These are phyloP conservation scores for Hygrophorus pudorinus DNA, from an alignment of 768 basidiomycete species.

Conservation along the genomic window DNA sequence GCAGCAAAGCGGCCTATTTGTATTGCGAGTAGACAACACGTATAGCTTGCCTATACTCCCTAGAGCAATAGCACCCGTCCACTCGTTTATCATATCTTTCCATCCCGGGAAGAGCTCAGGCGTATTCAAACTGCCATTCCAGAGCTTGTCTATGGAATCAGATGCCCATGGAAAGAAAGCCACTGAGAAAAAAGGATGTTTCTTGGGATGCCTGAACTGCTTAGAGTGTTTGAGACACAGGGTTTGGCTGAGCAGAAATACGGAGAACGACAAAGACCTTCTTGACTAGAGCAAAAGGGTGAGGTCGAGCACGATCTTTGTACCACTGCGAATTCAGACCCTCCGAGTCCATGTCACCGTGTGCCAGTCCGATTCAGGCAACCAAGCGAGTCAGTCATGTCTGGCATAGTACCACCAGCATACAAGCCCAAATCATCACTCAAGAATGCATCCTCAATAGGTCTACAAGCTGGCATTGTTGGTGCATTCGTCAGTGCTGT, in stretches of 20 bases:
- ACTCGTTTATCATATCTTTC: conserved; percentile 35
- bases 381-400: conserved; percentile 23
- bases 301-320: background rate
- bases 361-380: conserved; percentile 1
- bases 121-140: conserved; percentile 21
- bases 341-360: background rate
- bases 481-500: conserved; percentile 58
- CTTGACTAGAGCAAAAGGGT: conserved; percentile 3
- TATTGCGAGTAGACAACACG: conserved; percentile 28
- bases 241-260: background rate
- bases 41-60: conserved; percentile 24
- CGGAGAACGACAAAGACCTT: conserved; percentile 1
- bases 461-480: conserved; percentile 54
- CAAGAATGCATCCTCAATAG: conserved; percentile 44
- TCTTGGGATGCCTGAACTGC: conserved; percentile 20
- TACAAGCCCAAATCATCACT: conserved; percentile 46
- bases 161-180: conserved; percentile 40
- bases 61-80: conserved; percentile 42
- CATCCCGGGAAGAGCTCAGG: conserved; percentile 29
- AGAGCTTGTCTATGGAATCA: conserved; percentile 29
- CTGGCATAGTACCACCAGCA: conserved; percentile 15
- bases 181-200: conserved; percentile 27
- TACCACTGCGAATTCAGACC: conserved; percentile 1
- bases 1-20: conserved; percentile 23
- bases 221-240: background rate